Base-by-base conservation (phyloP, 352 stramenopile species). In the Pythium dissotocum region DNA sequence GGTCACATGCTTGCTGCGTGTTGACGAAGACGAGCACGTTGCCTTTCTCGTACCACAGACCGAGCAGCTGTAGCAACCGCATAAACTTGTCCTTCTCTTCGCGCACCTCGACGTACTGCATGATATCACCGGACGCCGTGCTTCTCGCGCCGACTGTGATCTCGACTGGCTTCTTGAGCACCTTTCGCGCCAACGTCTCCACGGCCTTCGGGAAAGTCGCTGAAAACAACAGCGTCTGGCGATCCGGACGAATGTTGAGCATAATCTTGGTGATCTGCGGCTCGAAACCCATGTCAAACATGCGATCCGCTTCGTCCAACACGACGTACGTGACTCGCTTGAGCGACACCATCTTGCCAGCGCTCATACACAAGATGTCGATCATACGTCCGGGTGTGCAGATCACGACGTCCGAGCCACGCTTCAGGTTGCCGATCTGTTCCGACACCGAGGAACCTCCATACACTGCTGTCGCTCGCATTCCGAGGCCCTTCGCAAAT, bases 21-120 rank as follows among this genome's bases (percentile, higher is more conserved):
- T 99, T 98, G 42, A 99, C 98, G 80, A 99, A 99, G 12, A 99
- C 92, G 40, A 99, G 87, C 8, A 99, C 90, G 61, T 99, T 98
- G 48, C 97, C 98, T 52, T 95, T 97, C 65, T 99, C 97, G 63
- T 99, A 98, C 90, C 89, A 98, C 18, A 98, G 73, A 30, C 95
- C 96, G 6, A 99, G 82, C 28, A 99, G 75, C 71, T 99, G 97
- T 18, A 99, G 81, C 40, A 99, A 75, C 1, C 98, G 89, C 78
- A 99, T 95, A 71, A 99, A 99, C 77, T 99, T 99, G 77, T 99
- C 95, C 63, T 98, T 85, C 69, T 99, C 97, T 73, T 99, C 94
- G n/a, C 97, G 89, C 16, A 99, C 91, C 82, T 99, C 98, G 16
- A 99, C 97, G 65, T 98, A 98, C 81, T 99, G 98, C 18, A 87